phyloP scores from a whole-genome alignment of 1,284 basidiomycete species.

The Pisolithus thermaeus region DNA sequence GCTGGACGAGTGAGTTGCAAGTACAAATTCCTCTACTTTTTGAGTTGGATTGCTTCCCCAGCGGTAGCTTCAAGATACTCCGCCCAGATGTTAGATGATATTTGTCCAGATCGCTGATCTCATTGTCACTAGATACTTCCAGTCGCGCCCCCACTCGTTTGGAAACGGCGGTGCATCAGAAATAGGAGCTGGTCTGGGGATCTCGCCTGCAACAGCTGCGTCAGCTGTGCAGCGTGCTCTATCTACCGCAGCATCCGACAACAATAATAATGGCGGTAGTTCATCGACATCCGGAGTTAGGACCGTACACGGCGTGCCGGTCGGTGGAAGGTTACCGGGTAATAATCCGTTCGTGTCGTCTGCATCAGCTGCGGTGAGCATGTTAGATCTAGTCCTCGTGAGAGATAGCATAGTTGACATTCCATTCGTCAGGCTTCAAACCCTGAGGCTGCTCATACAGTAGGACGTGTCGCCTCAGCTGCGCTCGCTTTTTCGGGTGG shows the following conservation, averaged over 20 bases:
- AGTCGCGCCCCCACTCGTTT: constrained; percentile 65
- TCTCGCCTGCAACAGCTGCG: constrained; percentile 30
- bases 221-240: constrained; percentile 47
- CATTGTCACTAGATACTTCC: constrained; percentile 58
- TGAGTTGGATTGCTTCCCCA: neutral
- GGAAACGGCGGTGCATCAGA: constrained; percentile 15
- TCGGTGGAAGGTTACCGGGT: neutral
- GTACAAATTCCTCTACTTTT: neutral
- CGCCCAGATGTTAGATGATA: neutral
- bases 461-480: constrained; percentile 48
- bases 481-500: constrained; percentile 35
- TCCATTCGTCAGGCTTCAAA: constrained; percentile 11
- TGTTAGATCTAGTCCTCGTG: constrained; percentile 37
- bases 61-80: neutral
- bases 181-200: constrained; percentile 8
- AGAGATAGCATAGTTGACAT: constrained; percentile 21
- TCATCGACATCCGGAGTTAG: constrained; percentile 38
- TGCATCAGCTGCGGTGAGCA: constrained; percentile 5
- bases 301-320: constrained; percentile 24
- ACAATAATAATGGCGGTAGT: constrained; percentile 16
- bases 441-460: constrained; percentile 30
- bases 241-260: constrained; percentile 38
- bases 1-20: constrained; percentile 58
- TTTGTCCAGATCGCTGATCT: neutral
- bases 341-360: constrained; percentile 20